A percentile compares a stretch with the other conserved stretches of the same genome.
These are phyloP conservation scores for Paecilomyces fulvus DNA, from an alignment of 2,329 filamentous ascomycete genomes.

Conservation along the genomic window DNA sequence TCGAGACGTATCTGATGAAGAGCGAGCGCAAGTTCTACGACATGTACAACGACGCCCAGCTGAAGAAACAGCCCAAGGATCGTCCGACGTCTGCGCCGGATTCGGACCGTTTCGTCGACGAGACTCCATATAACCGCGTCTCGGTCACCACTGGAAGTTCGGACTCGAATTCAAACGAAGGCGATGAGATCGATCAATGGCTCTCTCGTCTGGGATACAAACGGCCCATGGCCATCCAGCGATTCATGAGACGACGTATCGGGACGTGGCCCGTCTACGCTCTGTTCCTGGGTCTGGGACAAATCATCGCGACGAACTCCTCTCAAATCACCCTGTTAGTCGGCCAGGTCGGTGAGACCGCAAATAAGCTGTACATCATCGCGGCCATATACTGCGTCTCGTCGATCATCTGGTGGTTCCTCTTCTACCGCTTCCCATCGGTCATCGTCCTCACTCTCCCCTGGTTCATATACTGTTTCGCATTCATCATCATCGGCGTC, in stretches of 20 bases:
- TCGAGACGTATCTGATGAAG: slow-evolving; percentile 50
- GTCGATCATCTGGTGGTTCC: slow-evolving; percentile 48
- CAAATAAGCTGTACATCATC: slow-evolving; percentile 46
- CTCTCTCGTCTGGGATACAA: slow-evolving; percentile 43
- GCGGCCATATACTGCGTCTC: slow-evolving; percentile 46
- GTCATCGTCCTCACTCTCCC: slow-evolving; percentile 45
- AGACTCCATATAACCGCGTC: background rate
- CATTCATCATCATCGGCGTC: slow-evolving; percentile 23
- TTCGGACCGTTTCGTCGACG: background rate
- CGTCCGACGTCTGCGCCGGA: background rate
- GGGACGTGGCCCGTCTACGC: slow-evolving; percentile 53
- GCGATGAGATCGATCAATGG: slow-evolving; percentile 38
- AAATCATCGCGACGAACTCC: slow-evolving; percentile 51
- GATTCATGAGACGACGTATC: slow-evolving; percentile 40
- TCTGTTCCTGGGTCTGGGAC: slow-evolving; percentile 47
- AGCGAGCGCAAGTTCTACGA: slow-evolving; percentile 55
- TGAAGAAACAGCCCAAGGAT: slow-evolving; percentile 7
- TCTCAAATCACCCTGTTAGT: slow-evolving; percentile 55
- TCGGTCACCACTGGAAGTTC: background rate
- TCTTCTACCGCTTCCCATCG: slow-evolving; percentile 46
- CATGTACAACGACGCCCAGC: slow-evolving; percentile 34
- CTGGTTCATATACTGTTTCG: slow-evolving; percentile 44
- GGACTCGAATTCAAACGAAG: slow-evolving; percentile 11
- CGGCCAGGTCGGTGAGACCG: slow-evolving; percentile 47
- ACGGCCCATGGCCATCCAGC: slow-evolving; percentile 41